phyloP scores from a whole-genome alignment of 2,329 filamentous ascomycete genomes.

The Arthrocladium fulminans region DNA sequence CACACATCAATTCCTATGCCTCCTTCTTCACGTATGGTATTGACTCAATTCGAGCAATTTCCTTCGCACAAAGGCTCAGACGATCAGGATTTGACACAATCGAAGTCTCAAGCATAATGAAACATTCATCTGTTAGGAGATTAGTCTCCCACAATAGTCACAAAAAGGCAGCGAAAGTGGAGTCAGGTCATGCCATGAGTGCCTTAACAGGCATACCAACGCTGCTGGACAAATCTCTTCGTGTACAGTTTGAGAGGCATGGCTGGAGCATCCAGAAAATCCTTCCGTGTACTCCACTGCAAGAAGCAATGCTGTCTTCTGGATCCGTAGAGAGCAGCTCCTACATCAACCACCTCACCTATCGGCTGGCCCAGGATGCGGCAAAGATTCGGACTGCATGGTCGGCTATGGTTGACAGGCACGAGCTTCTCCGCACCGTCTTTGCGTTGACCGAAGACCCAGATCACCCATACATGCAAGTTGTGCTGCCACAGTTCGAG shows the following conservation, averaged over 20 bases:
- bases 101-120: conserved; percentile 62
- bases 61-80: conserved; percentile 52
- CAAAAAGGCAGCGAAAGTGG: not conserved
- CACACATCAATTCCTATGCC: conserved; percentile 52
- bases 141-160: conserved; percentile 35
- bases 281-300: conserved; percentile 74
- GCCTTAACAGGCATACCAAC: not conserved
- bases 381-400: conserved; percentile 51
- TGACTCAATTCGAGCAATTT: conserved; percentile 75
- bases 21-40: conserved; percentile 72
- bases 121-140: conserved; percentile 55
- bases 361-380: conserved; percentile 49
- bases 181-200: not conserved
- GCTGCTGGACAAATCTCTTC: not conserved
- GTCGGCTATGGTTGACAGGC: conserved; percentile 53
- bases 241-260: not conserved
- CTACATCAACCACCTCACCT: conserved; percentile 65
- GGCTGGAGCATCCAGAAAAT: conserved; percentile 43
- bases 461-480: conserved; percentile 60
- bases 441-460: conserved; percentile 59
- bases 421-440: conserved; percentile 68
- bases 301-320: conserved; percentile 73
- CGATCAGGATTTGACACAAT: conserved; percentile 40
- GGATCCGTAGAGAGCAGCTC: conserved; percentile 37
- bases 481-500: conserved; percentile 49